These are phyloP conservation scores for Rhytidiadelphus loreus DNA, from an alignment of 225 moss, liverwort and hornwort species.

Conservation along the genomic window DNA sequence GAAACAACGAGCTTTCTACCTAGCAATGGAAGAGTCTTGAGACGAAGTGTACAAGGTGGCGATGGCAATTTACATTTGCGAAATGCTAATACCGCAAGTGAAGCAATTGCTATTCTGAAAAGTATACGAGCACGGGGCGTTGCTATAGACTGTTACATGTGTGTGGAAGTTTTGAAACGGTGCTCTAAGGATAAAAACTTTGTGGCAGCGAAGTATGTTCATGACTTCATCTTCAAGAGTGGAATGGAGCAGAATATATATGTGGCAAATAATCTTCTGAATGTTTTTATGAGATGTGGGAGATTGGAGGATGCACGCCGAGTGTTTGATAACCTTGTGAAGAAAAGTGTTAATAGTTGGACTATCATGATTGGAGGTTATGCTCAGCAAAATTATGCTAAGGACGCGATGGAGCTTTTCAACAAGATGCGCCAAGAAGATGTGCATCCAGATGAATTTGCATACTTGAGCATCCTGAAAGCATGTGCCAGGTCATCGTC, in stretches of 20 bases:
- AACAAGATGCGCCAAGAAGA: not conserved
- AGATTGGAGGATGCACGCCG: not conserved
- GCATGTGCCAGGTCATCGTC: not conserved
- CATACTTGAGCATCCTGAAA: not conserved
- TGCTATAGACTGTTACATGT: not conserved
- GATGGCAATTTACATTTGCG: not conserved
- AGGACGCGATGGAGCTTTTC: conserved; percentile 2
- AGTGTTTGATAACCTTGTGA: not conserved
- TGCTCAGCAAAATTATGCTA: not conserved
- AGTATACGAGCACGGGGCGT: not conserved
- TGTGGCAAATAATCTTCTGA: not conserved
- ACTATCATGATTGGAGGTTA: not conserved
- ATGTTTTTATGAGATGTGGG: not conserved
- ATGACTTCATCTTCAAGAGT: not conserved
- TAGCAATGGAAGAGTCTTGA: not conserved
- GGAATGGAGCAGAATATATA: not conserved
- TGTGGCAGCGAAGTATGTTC: not conserved
- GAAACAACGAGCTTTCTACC: not conserved
- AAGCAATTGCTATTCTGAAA: not conserved
- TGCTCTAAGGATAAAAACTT: not conserved
- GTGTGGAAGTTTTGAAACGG: not conserved
- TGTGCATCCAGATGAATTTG: not conserved
- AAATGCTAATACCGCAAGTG: not conserved
- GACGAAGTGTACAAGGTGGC: not conserved
- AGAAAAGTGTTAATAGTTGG: not conserved